These are phyloP conservation scores for Lipomyces anomalus DNA, from an alignment of 805 yeast species.

Conservation along the genomic window DNA sequence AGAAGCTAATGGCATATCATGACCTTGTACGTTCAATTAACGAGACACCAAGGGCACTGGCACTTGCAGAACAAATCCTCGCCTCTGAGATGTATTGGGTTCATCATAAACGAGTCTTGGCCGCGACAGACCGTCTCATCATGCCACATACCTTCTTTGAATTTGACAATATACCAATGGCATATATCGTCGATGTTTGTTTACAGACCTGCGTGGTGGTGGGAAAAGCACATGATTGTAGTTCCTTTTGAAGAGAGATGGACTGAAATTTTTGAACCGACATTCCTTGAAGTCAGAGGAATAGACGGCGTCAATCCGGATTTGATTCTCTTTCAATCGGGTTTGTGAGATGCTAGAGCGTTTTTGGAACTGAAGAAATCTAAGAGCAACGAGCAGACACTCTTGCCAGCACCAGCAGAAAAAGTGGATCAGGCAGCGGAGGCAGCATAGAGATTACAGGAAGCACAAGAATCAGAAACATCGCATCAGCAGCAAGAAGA, in stretches of 20 bases:
- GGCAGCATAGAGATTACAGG: too few relatives aligned
- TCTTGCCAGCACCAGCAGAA: too few relatives aligned
- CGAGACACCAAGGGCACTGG: background rate
- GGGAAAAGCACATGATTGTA: conserved; percentile 15
- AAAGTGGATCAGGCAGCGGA: too few relatives aligned
- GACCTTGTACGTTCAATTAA: background rate
- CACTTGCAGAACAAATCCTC: conserved; percentile 5
- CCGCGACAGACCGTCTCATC: conserved; percentile 15
- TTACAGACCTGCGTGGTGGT: conserved; percentile 21
- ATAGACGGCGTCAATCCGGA: conserved; percentile 18
- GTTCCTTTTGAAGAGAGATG: conserved; percentile 22
- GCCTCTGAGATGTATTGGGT: conserved; percentile 15
- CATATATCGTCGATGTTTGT: conserved; percentile 19
- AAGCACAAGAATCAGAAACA: too few relatives aligned
- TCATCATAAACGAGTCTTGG: conserved; percentile 16
- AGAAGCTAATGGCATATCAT: background rate
- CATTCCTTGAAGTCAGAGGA: conserved; percentile 7
- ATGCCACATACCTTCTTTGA: conserved; percentile 11
- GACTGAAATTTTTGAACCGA: conserved; percentile 9
- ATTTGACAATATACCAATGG: conserved; percentile 21
- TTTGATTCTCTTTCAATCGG: conserved; percentile 18
- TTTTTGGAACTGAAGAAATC: conserved; percentile 5
- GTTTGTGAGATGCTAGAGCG: conserved; percentile 23
- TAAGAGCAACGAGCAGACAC: background rate
- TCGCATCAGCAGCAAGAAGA: too few relatives aligned